phyloP scores from a whole-genome alignment of 345 rosid genomes.

The Erucastrum elatum region DNA sequence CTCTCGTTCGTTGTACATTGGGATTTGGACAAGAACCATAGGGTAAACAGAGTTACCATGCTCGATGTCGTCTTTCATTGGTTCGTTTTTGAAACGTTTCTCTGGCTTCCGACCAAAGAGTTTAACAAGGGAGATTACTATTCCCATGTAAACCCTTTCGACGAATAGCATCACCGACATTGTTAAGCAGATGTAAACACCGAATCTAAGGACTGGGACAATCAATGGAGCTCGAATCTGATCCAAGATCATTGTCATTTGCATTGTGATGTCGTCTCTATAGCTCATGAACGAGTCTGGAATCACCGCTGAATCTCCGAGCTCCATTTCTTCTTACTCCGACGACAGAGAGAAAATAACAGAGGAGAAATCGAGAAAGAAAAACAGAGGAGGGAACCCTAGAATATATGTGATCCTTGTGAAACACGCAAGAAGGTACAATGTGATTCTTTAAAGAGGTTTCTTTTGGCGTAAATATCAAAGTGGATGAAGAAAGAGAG shows the following conservation, averaged over 20 bases:
- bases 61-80: conserved; percentile 86
- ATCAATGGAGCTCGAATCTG: conserved; percentile 85
- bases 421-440: conserved; percentile 21
- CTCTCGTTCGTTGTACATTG: conserved; percentile 98
- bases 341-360: not conserved
- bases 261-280: conserved; percentile 56
- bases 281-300: conserved; percentile 55
- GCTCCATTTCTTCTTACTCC: conserved; percentile 16
- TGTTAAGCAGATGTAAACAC: conserved; percentile 62
- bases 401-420: conserved; percentile 30
- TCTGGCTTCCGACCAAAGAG: conserved; percentile 81
- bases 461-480: not conserved
- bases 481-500: conserved; percentile 17
- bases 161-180: conserved; percentile 92
- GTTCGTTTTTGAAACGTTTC: conserved; percentile 73
- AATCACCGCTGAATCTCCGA: conserved; percentile 43
- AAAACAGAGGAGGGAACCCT: conserved; percentile 22
- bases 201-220: conserved; percentile 64
- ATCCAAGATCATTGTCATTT: conserved; percentile 53
- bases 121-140: conserved; percentile 67
- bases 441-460: conserved; percentile 6
- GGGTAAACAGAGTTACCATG: conserved; percentile 82
- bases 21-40: conserved; percentile 91
- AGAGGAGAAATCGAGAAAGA: not conserved
- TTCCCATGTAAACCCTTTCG: conserved; percentile 86